A percentile compares a stretch with the other conserved stretches of the same genome.
phyloP scores from a whole-genome alignment of 495 filamentous ascomycete species.

The Podospora conica region DNA sequence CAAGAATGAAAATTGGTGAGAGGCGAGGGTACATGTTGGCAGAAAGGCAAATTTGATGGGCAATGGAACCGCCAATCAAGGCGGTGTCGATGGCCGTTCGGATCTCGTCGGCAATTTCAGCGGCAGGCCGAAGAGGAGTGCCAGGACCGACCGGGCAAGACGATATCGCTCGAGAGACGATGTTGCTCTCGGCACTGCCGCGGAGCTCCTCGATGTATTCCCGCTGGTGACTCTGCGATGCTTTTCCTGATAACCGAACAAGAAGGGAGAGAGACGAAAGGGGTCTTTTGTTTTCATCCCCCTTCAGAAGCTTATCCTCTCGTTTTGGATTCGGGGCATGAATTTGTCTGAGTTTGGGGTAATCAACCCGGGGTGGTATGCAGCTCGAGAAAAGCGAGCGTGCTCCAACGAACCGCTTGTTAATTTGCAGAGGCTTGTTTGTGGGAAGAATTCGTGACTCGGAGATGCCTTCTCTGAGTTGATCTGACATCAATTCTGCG shows the following conservation, averaged over 20 bases:
- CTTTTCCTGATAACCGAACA: not conserved
- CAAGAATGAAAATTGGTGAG: not conserved
- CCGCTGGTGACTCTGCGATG: not conserved
- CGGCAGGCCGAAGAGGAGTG: not conserved
- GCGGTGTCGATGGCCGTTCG: not conserved
- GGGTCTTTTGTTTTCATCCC: not conserved
- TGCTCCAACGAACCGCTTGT: not conserved
- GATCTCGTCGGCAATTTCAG: not conserved
- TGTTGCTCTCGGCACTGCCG: constrained; percentile 1
- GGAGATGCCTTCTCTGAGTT: not conserved
- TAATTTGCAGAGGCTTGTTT: not conserved
- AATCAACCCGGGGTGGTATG: not conserved
- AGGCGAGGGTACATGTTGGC: not conserved
- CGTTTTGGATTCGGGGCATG: not conserved
- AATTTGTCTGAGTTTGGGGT: not conserved
- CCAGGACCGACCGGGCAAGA: not conserved
- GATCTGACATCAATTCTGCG: not conserved
- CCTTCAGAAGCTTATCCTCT: not conserved
- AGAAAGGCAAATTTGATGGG: not conserved
- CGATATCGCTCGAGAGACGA: not conserved
- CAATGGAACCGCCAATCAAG: not conserved
- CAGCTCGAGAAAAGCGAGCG: not conserved
- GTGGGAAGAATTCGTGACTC: not conserved
- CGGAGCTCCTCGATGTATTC: constrained; percentile 5
- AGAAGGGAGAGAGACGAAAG: not conserved